A percentile compares a stretch with the other conserved stretches of the same genome.
These are phyloP conservation scores for Nadsonia fulvescens DNA, from an alignment of 805 yeast genomes.

Conservation along the genomic window DNA sequence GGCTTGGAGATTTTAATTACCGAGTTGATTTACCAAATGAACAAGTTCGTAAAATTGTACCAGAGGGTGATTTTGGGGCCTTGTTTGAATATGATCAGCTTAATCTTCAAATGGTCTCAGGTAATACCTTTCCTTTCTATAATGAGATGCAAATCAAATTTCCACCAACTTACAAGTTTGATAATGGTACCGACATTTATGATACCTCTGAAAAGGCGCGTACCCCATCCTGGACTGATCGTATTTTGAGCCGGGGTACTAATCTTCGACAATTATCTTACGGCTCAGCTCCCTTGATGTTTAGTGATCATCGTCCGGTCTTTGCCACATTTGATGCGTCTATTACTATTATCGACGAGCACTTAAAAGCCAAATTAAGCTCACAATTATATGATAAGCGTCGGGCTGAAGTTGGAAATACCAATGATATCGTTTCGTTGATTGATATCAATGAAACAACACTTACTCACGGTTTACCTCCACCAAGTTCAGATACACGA, in stretches of 20 bases:
- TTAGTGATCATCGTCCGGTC: conserved; percentile 90
- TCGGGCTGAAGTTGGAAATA: conserved; percentile 23
- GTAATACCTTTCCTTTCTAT: conserved; percentile 58
- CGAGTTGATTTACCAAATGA: conserved; percentile 58
- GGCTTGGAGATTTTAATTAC: conserved; percentile 93
- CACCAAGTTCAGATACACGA: conserved; percentile 66
- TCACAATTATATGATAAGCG: conserved; percentile 42
- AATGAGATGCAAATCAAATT: conserved; percentile 63
- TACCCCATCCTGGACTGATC: conserved; percentile 95
- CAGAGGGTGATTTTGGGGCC: conserved; percentile 25
- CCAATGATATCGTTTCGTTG: conserved; percentile 15
- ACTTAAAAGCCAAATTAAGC: conserved; percentile 33
- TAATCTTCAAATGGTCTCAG: conserved; percentile 48
- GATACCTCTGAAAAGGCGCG: conserved; percentile 87
- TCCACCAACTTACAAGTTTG: conserved; percentile 88
- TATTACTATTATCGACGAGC: conserved; percentile 55
- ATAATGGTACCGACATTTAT: conserved; percentile 62
- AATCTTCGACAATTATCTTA: conserved; percentile 48
- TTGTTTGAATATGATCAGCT: conserved; percentile 66
- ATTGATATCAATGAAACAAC: conserved; percentile 13
- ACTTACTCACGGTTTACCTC: conserved; percentile 38
- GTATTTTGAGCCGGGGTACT: conserved; percentile 52
- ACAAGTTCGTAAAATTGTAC: conserved; percentile 42
- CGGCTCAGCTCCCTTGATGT: conserved; percentile 39
- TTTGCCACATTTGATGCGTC: conserved; percentile 55